Evolutionary conservation across 768 basidiomycete genomes (phyloP).

Genomic region (Leccinum disarticulatum): DNA sequence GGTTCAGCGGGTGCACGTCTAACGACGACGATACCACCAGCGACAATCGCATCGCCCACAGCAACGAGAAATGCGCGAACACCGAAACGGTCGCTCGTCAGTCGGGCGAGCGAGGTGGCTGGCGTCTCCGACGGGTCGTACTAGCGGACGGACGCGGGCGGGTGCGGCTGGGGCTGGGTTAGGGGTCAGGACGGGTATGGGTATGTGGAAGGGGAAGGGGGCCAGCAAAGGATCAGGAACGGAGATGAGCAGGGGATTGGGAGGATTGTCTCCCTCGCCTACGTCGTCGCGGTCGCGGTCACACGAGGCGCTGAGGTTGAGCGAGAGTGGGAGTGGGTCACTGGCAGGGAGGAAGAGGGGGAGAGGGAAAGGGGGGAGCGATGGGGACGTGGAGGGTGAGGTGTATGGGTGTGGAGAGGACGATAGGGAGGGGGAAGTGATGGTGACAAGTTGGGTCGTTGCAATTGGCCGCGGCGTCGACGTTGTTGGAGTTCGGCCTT

Average conservation of each 20-base stretch:
- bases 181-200: too few relatives aligned
- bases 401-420: background rate
- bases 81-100: background rate
- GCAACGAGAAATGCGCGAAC: background rate
- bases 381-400: background rate
- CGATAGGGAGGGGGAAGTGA: constrained; percentile 16
- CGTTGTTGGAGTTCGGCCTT: background rate
- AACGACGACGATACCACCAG: constrained; percentile 7
- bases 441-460: constrained; percentile 21
- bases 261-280: background rate
- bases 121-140: background rate
- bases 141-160: too few relatives aligned
- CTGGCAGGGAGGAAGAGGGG: constrained; percentile 3
- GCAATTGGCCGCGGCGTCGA: background rate
- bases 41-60: too few relatives aligned
- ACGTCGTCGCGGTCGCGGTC: constrained; percentile 4
- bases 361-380: background rate
- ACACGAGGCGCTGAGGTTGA: constrained; percentile 4
- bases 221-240: too few relatives aligned
- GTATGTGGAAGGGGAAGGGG: too few relatives aligned
- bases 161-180: too few relatives aligned
- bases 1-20: constrained; percentile 28
- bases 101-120: constrained; percentile 25
- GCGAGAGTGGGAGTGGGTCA: background rate
- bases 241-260: background rate